Evolutionary conservation across 352 stramenopile species (phyloP).

Genomic region (Phytophthora fragariaefolia): DNA sequence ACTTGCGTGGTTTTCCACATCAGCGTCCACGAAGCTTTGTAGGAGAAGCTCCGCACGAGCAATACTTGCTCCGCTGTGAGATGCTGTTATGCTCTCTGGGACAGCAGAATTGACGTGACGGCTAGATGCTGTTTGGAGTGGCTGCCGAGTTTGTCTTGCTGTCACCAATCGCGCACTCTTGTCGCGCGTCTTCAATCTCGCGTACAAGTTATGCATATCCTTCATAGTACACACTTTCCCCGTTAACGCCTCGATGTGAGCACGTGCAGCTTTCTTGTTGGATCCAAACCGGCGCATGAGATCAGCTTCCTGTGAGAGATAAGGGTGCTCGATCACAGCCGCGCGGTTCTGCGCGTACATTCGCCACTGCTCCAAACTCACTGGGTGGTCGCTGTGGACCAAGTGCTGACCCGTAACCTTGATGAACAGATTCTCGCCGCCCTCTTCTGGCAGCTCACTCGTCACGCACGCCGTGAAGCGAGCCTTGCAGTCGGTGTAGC

Average conservation of each 20-base stretch:
- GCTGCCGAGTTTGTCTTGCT: not conserved
- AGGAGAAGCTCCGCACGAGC: conserved; percentile 60
- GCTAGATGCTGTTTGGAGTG: not conserved
- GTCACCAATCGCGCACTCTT: conserved; percentile 10
- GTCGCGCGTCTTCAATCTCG: conserved; percentile 67
- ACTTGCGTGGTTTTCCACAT: conserved; percentile 81
- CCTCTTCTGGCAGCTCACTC: conserved; percentile 56
- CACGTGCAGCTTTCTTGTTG: conserved; percentile 65
- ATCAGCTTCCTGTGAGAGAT: conserved; percentile 74
- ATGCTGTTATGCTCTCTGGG: not conserved
- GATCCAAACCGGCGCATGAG: conserved; percentile 73
- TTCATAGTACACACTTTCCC: conserved; percentile 83
- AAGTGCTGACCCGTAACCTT: conserved; percentile 68
- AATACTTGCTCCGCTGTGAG: not conserved
- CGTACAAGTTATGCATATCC: conserved; percentile 82
- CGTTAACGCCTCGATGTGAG: conserved; percentile 71
- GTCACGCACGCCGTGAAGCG: conserved; percentile 71
- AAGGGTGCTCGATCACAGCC: conserved; percentile 72
- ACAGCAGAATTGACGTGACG: not conserved
- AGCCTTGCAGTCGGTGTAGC: conserved; percentile 72
- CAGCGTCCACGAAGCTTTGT: conserved; percentile 70
- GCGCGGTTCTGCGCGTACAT: conserved; percentile 85
- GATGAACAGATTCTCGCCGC: conserved; percentile 63
- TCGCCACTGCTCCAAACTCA: conserved; percentile 72
- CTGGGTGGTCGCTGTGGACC: conserved; percentile 69